Base-by-base conservation (phyloP, 2,329 filamentous ascomycete species). In the Ceratocystis destructans region DNA sequence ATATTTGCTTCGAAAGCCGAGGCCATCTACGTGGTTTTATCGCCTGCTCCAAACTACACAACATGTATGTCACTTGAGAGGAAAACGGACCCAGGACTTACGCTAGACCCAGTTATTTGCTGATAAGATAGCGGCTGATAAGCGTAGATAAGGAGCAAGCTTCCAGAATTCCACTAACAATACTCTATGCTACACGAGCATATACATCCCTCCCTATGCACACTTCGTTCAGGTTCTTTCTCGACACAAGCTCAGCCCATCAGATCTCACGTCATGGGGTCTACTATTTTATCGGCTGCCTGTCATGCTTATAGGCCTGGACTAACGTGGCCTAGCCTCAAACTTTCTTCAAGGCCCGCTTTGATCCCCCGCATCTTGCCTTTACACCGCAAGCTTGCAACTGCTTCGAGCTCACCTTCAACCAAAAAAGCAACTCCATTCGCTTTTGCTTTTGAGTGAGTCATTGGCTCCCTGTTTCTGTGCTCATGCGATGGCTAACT, bases 361-460 rank as follows among this genome's bases (percentile, higher is more conserved):
- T 45, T 22, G 53, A 25, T 25, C 33, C 55, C 44, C 28, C 28
- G 17, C 28, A 61, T 22, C 15, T 57, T 62, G 28, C 15, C 48
- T 28, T 28, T 25, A 25, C 62, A 45, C 37, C 61, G 37, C 50
- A 6, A n/a, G 28, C 45, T 48, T 28, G 44, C 46, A 8, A 53
- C 53, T 57, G 28, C 65, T 41, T 28, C 33, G 17, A 66, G 22
- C 48, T 17, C 33, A 22, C 61, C 48, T 20, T 55, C 17, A 33
- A 1, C 61, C 33, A 44, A 12, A 57, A 67, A 70, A 37, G 69
- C 72, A 5, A 73, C 74, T 4, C 67, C 72, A 0, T 77, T 78
- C 70, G 77, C 75, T 0, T 78, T 78, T 71, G 76, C 75, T 0
- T 74, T 74, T 65, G 73, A 74, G 73, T 74, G 70, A 70, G 73